Percentiles rank a stretch among this genome's conserved stretches.
phyloP scores from a whole-genome alignment of 169 alveolate species.

The Plasmodium billcollinsi region DNA sequence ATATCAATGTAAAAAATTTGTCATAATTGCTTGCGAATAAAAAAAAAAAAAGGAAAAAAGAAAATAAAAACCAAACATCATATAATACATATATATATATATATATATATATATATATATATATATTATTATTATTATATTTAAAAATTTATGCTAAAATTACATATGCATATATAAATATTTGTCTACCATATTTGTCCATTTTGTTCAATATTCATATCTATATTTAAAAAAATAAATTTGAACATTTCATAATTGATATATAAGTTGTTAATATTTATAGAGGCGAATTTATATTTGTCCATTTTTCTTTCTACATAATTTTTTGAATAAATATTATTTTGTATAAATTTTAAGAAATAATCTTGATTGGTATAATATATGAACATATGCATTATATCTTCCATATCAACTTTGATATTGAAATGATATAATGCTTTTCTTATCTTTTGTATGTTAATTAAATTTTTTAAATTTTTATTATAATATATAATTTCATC shows the following conservation, averaged over 20 bases:
- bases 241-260: conserved; percentile 63
- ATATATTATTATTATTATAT: no score
- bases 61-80: no score
- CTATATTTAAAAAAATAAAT: conserved; percentile 52
- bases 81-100: no score
- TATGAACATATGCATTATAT: conserved; percentile 55
- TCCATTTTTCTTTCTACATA: conserved; percentile 35
- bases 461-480: conserved; percentile 47
- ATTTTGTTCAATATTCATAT: conserved; percentile 58
- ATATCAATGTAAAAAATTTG: no score
- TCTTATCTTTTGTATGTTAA: conserved; percentile 51
- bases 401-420: conserved; percentile 53
- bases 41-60: no score
- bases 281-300: conserved; percentile 20
- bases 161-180: no score
- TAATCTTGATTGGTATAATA: conserved; percentile 50
- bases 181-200: conserved; percentile 39
- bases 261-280: conserved; percentile 42
- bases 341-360: conserved; percentile 28
- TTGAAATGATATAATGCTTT: conserved; percentile 60
- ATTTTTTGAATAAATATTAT: conserved; percentile 36
- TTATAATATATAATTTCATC: conserved; percentile 68
- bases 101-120: no score
- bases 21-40: no score
- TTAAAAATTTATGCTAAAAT: no score